Evolutionary conservation across 2,329 filamentous ascomycete genomes (phyloP).

Genomic region (Blastomyces percursus): DNA sequence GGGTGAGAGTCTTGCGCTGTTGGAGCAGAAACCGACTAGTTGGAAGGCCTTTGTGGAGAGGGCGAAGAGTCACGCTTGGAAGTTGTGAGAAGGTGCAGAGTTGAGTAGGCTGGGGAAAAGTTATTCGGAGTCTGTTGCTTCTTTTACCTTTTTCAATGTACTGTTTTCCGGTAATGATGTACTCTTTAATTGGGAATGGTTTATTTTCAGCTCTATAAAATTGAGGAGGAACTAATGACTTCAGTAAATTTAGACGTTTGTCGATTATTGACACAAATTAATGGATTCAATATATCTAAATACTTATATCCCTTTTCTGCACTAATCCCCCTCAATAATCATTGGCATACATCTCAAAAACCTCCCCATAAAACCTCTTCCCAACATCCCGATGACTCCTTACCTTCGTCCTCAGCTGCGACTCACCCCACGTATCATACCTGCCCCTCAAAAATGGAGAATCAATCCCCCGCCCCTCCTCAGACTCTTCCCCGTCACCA

Average conservation of each 20-base stretch:
- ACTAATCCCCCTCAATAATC: constrained; percentile 23
- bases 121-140: not conserved
- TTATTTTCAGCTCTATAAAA: not conserved
- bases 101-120: not conserved
- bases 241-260: not conserved
- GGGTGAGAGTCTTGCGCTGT: constrained; percentile 17
- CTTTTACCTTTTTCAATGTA: too few species aligned
- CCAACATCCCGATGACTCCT: constrained; percentile 43
- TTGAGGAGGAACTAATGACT: not conserved
- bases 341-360: constrained; percentile 40
- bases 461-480: constrained; percentile 34
- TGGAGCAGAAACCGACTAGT: constrained; percentile 20
- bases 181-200: not conserved
- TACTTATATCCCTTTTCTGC: not conserved
- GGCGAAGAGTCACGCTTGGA: not conserved
- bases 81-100: not conserved
- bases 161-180: too few species aligned
- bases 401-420: constrained; percentile 45
- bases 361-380: constrained; percentile 36
- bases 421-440: constrained; percentile 47
- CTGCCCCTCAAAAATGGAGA: constrained; percentile 41
- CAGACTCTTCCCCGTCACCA: constrained; percentile 21
- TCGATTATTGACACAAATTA: not conserved
- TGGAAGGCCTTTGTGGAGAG: constrained; percentile 21
- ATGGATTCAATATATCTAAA: not conserved